These are phyloP conservation scores for Saccharomyces jurei DNA, from an alignment of 805 yeast species.

Conservation along the genomic window DNA sequence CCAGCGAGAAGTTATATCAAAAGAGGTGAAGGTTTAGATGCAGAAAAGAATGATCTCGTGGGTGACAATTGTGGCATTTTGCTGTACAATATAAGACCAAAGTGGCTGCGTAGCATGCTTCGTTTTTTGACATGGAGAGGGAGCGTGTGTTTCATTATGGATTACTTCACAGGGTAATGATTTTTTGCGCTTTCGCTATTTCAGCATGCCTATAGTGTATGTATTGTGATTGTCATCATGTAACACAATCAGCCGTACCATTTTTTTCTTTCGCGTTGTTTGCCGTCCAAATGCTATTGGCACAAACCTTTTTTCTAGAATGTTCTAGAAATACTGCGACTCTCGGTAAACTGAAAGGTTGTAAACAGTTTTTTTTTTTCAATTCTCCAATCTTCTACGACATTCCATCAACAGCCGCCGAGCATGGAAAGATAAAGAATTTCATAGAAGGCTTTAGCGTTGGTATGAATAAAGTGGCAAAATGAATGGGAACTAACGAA, in stretches of 20 bases:
- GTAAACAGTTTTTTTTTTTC: background rate
- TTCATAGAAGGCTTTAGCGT: background rate
- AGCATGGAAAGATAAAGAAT: background rate
- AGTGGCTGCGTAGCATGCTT: conserved; percentile 40
- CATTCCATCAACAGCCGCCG: background rate
- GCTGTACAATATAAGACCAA: conserved; percentile 46
- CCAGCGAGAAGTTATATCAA: conserved; percentile 64
- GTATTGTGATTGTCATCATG: background rate
- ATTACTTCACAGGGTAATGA: conserved; percentile 32
- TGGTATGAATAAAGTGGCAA: background rate
- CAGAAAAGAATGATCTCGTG: conserved; percentile 65
- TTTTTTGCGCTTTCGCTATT: background rate
- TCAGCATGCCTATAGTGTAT: background rate
- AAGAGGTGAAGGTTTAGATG: conserved; percentile 66
- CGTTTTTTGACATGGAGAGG: conserved; percentile 56
- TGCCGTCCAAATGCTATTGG: background rate
- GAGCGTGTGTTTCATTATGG: conserved; percentile 47
- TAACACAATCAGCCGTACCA: background rate
- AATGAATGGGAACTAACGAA: background rate
- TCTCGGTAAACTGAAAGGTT: background rate
- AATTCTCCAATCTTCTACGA: background rate
- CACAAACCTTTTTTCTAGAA: background rate
- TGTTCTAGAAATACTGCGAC: background rate
- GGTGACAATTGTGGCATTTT: conserved; percentile 67
- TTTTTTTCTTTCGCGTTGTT: background rate